phyloP scores from a whole-genome alignment of 495 filamentous ascomycete genomes.

The Xylona heveae region DNA sequence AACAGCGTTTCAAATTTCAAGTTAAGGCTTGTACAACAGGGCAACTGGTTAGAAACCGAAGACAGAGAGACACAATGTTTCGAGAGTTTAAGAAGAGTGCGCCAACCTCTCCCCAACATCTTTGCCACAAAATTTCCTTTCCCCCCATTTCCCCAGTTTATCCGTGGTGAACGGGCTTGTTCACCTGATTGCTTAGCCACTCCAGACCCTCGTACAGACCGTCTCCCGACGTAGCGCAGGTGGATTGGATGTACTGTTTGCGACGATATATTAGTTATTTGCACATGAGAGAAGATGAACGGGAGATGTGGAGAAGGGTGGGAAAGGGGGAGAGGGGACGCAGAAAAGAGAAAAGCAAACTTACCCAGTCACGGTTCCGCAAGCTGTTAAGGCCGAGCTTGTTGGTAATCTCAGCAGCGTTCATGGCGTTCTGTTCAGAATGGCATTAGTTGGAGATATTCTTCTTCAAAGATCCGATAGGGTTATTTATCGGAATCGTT shows the following conservation, averaged over 20 bases:
- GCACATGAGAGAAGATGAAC: background rate
- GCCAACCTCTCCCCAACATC: too few relatives aligned
- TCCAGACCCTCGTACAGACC: constrained; percentile 99
- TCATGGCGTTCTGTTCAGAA: constrained; percentile 77
- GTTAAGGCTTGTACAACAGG: too few relatives aligned
- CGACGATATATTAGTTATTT: constrained; percentile 9
- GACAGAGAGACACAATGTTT: too few relatives aligned
- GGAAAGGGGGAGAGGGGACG: background rate
- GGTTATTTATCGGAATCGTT: background rate
- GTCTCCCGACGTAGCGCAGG: constrained; percentile 96
- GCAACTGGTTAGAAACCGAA: too few relatives aligned
- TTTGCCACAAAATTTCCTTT: background rate
- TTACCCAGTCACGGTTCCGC: constrained; percentile 94
- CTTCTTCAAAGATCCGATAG: too few relatives aligned
- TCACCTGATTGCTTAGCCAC: constrained; percentile 66
- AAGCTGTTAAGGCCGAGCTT: constrained; percentile 98
- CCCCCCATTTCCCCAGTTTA: background rate
- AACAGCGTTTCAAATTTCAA: background rate
- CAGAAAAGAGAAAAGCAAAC: constrained; percentile 14
- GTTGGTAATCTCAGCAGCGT: constrained; percentile 96
- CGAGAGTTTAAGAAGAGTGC: too few relatives aligned
- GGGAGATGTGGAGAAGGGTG: background rate
- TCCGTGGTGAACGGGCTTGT: background rate
- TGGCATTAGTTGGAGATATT: too few relatives aligned
- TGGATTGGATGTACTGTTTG: constrained; percentile 92